phyloP scores from a whole-genome alignment of 306 rosid genomes.

The Adenanthera pavonina region DNA sequence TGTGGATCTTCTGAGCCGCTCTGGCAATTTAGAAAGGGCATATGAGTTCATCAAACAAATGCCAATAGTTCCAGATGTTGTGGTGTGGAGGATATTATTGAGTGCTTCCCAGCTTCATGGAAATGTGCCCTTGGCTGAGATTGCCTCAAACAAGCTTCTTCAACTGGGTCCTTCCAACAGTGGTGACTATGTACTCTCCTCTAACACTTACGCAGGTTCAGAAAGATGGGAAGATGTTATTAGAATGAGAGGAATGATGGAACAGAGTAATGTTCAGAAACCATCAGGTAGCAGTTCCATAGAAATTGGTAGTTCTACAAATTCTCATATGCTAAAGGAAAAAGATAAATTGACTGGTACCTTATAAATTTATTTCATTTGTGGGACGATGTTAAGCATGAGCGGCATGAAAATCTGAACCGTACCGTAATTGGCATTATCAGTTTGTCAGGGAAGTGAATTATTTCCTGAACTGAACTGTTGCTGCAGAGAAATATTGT shows the following conservation, averaged over 20 bases:
- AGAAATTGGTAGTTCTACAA: conserved; percentile 48
- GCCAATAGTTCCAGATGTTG: conserved; percentile 73
- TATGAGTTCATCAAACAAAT: conserved; percentile 66
- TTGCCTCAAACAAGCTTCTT: conserved; percentile 73
- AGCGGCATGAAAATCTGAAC: not conserved
- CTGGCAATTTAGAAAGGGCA: conserved; percentile 79
- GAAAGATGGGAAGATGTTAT: conserved; percentile 87
- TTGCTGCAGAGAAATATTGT: conserved; percentile 11
- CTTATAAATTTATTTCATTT: conserved; percentile 6
- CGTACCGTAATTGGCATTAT: conserved; percentile 5
- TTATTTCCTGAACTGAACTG: not conserved
- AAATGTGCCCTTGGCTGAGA: conserved; percentile 73
- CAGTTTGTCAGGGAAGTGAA: conserved; percentile 10
- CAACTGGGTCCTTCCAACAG: conserved; percentile 75
- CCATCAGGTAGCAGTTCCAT: conserved; percentile 80
- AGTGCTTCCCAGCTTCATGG: conserved; percentile 83
- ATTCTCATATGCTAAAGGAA: conserved; percentile 30
- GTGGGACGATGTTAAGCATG: not conserved
- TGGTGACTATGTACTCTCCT: conserved; percentile 75
- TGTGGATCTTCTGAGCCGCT: conserved; percentile 85
- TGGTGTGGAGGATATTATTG: conserved; percentile 80
- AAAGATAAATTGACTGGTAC: conserved; percentile 21
- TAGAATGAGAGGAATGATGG: conserved; percentile 79
- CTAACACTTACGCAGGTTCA: conserved; percentile 69
- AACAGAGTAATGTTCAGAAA: conserved; percentile 64